Evolutionary conservation across 305 asterid species (phyloP), one percentile per base, ranked within the genome.

Genomic region (Fraxinus platypoda): DNA sequence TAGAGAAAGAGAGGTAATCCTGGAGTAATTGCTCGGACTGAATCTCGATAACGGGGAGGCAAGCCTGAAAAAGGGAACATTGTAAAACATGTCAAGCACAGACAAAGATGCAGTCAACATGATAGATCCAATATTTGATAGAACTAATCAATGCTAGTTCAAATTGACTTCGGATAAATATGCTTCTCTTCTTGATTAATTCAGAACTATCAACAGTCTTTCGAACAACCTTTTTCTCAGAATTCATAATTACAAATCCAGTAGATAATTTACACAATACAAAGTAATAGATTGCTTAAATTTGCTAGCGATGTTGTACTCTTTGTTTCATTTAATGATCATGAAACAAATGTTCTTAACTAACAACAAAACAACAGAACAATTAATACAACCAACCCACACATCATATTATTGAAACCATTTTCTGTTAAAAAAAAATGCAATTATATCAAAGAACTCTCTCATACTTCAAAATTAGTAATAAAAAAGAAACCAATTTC

Each of bases 1-100:
- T 97, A 97, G 4, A 97, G 97, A 89, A 97, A 97, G 33, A 97
- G 91, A n/a, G 99, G 99, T 74, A 97, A 85, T 26, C 99, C 99
- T 0, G 99, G 99, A 2, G 99, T 94, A 71, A 97, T 97, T 30
- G 94, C 91, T 66, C 98, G 88, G 34, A 97, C 99, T 0, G 99
- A 97, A 85, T 97, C 98, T 0, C 99, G 88, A 83, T 97, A 97
- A 21, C 99, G 94, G 0, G 99, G 97, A 38, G 99, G 99, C 89
- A 96, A 82, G 33, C 98, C 98, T 94, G 94, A 62, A 83, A 83
- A 12, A 25, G 0, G 6, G 33, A 3, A 31, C 54, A 77, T 28
- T 68, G 81, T 49, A 31, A 4, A 62, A 33, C 49, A 68, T 68
- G 21, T 68, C 74, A 26, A 64, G 25, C 33, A 30, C 15, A 46